Evolutionary conservation across 2,329 filamentous ascomycete species (phyloP), one percentile per base, ranked within the genome.

Genomic region (Colletotrichum sansevieriae): DNA sequence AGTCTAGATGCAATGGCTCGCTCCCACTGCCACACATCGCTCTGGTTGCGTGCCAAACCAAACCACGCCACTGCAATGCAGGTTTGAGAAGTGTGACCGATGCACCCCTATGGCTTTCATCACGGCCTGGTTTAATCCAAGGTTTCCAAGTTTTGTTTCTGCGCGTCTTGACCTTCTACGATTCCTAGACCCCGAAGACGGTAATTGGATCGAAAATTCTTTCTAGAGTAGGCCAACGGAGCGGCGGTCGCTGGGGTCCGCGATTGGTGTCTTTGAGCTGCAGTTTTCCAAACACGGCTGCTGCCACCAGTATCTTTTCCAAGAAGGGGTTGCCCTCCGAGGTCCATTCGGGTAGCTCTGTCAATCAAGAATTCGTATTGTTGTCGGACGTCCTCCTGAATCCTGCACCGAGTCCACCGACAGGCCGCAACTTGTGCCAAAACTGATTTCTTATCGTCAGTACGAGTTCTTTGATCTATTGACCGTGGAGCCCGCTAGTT

Each of bases 41-140:
- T 29, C 3, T 22, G 41, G 41, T 41, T 58, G 29, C 13, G 39
- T n/a, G 15, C 46, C 58, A 51, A 52, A 43, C 44, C 49, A 54
- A 18, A 49, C 25, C 25, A 29, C 29, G 7, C 51, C 54, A 59
- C 43, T 61, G 65, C 55, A 59, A 47, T 68, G 65, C 65, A 64
- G 47, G 61, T 68, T 54, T 49, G 65, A 55, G 47, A 54, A 59
- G 25, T 68, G 65, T 65, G 61, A 68, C 55, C 54, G 20, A 65
- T 41, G 61, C 65, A 65, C 65, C 47, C 61, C 61, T 59, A 58
- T 18, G 39, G 25, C 54, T n/a, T 55, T 47, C 29, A 55, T 68
- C 65, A 68, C 61, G 47, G 55, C 65, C 47, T 65, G 47, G 51
- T 49, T 55, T 35, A 35, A 33, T 35, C n/a, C 11, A 29, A 25